Base-by-base conservation (phyloP, 805 yeast genomes). In the Maudiozyma pseudohumilis region DNA sequence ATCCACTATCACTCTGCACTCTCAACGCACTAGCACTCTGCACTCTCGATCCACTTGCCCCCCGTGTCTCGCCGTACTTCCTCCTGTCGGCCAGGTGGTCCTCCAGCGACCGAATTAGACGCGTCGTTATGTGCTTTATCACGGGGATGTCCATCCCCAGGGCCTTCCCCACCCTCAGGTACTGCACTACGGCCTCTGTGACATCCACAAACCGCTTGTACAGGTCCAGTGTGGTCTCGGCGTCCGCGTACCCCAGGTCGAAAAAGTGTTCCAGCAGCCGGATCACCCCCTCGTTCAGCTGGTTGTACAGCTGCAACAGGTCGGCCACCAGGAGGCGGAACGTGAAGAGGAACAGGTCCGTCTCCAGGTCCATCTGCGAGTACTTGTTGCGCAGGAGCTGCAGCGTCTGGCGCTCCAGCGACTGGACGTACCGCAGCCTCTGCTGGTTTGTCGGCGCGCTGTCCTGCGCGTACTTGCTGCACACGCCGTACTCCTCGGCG, bases 41-140 rank as follows among this genome's bases (percentile, higher is more conserved):
- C n/a, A 11, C 26, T 11, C 26, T 11, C 15, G n/a, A 16, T 26
- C 13, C 13, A 8, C 7, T 13, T 26, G 12, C 17, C 15, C 15
- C 17, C 15, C 15, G 9, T 27, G 11, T 17, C 33, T 24, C 20
- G 3, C 17, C 15, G 88, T 55, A 86, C 46, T 79, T 72, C 46
- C 89, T 12, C 8, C 22, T 25, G 88, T 55, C 86, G 46, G 80
- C 72, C 47, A 92, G 64, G 59, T 89, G 94, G 47, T 88, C 96
- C 55, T 86, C 92, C 42, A 92, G 70, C 9, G 94, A 79, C 23
- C 77, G 70, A 3, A 95, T 81, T 45, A 92, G 69, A 18, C 95
- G 92, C 3, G 96, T 88, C 16, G 96, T 96, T 1, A 97, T 96
- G 61, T 92, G 98, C 56, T 85, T 85, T 43, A 92, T 88, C 12